phyloP scores from a whole-genome alignment of 805 yeast species.

The Kodamaea laetipori region DNA sequence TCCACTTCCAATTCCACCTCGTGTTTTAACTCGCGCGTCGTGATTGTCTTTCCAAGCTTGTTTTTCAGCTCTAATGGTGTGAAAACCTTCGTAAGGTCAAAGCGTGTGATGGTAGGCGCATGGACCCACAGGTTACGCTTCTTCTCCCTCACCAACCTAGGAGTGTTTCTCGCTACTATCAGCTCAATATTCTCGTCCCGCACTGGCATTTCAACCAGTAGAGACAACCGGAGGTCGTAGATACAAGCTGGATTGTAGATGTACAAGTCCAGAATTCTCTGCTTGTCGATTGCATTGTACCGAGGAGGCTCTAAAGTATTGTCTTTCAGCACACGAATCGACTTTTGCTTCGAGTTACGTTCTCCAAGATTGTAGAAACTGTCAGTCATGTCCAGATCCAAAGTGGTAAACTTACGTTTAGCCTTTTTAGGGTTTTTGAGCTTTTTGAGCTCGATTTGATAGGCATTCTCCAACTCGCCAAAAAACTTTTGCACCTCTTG shows the following conservation, averaged over 20 bases:
- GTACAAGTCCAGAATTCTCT: conserved; percentile 69
- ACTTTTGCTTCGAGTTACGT: conserved; percentile 64
- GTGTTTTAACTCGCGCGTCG: conserved; percentile 36
- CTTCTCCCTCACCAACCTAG: conserved; percentile 64
- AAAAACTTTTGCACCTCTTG: conserved; percentile 57
- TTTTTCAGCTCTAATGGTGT: conserved; percentile 38
- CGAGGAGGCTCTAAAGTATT: conserved; percentile 60
- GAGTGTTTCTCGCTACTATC: conserved; percentile 50
- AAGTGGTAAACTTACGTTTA: conserved; percentile 56
- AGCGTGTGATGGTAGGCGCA: conserved; percentile 68
- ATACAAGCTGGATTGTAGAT: conserved; percentile 74
- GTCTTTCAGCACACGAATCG: conserved; percentile 68
- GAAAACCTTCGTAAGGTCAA: conserved; percentile 68
- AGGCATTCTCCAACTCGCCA: conserved; percentile 52
- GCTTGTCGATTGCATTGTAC: conserved; percentile 71
- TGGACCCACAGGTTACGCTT: conserved; percentile 74
- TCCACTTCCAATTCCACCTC: conserved; percentile 48
- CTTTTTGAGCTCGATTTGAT: conserved; percentile 43
- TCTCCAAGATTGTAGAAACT: conserved; percentile 61
- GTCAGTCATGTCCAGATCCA: conserved; percentile 66
- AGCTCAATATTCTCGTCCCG: conserved; percentile 58
- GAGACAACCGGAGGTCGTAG: conserved; percentile 74
- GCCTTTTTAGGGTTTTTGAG: conserved; percentile 23
- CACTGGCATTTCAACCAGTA: conserved; percentile 77
- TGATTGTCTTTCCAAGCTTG: conserved; percentile 38